Evolutionary conservation across 805 yeast species (phyloP).

Genomic region (Kluyveromyces lactis): DNA sequence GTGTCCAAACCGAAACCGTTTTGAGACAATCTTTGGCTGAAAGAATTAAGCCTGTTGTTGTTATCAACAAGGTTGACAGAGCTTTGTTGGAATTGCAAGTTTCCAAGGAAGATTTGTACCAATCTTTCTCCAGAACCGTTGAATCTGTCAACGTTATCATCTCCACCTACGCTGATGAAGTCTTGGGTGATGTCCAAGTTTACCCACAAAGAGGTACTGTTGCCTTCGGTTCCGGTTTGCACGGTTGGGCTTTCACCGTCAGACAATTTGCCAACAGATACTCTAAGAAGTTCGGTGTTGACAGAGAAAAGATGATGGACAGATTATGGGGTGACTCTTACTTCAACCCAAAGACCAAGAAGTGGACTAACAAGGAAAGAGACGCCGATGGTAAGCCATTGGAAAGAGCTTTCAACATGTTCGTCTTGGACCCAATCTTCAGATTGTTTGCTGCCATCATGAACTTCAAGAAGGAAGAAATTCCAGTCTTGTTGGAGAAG

Average conservation of each 20-base stretch:
- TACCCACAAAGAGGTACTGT: constrained; percentile 99
- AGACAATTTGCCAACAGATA: constrained; percentile 97
- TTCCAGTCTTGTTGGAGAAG: constrained; percentile 83
- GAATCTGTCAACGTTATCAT: constrained; percentile 99
- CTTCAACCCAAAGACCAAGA: constrained; percentile 99
- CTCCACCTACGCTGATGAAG: constrained; percentile 86
- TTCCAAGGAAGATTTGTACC: constrained; percentile 97
- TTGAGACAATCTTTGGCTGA: constrained; percentile 98
- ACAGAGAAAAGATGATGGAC: constrained; percentile 95
- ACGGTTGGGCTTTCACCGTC: constrained; percentile 99
- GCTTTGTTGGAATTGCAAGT: constrained; percentile 98
- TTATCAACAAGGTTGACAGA: constrained; percentile 99
- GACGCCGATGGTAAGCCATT: constrained; percentile 92
- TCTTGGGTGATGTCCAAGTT: constrained; percentile 93
- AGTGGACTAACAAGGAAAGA: constrained; percentile 94
- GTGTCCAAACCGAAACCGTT: constrained; percentile 99
- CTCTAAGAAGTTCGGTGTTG: constrained; percentile 99
- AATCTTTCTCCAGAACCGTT: constrained; percentile 96
- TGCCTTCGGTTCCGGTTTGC: constrained; percentile 99
- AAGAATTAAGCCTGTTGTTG: constrained; percentile 98
- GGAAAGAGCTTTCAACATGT: constrained; percentile 99
- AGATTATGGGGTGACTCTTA: constrained; percentile 99
- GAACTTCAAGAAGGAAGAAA: constrained; percentile 99
- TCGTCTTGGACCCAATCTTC: constrained; percentile 97
- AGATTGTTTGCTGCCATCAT: constrained; percentile 93